phyloP scores from a whole-genome alignment of 352 stramenopile genomes.

The Thalassiosira hispida region DNA sequence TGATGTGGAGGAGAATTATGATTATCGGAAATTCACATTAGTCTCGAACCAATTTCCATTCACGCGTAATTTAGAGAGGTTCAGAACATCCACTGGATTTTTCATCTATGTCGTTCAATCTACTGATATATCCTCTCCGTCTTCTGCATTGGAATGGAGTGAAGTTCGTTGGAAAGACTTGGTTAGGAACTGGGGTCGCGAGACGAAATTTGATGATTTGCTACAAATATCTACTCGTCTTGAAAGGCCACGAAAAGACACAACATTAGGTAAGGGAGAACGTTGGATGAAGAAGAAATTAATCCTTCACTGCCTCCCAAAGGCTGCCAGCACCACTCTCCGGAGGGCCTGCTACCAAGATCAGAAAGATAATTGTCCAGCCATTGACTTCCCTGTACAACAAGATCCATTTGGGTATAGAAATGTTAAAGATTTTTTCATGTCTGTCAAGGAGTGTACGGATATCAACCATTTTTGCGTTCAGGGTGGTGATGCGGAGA shows the following conservation, averaged over 20 bases:
- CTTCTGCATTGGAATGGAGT: conserved; percentile 34
- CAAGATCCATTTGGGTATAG: conserved; percentile 38
- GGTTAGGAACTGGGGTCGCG: conserved; percentile 17
- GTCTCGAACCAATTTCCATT: conserved; percentile 22
- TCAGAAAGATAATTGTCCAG: conserved; percentile 6
- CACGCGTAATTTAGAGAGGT: conserved; percentile 13
- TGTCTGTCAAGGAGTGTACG: conserved; percentile 8
- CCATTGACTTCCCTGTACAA: conserved; percentile 2
- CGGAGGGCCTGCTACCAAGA: conserved; percentile 21
- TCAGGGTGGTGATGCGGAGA: conserved; percentile 35
- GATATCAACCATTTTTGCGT: conserved; percentile 46
- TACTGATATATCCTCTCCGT: not conserved
- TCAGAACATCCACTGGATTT: conserved; percentile 10
- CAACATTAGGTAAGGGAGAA: not conserved
- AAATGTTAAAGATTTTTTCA: conserved; percentile 31
- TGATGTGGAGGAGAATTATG: not conserved
- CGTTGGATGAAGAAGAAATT: conserved; percentile 19
- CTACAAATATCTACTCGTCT: conserved; percentile 11
- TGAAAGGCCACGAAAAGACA: not conserved
- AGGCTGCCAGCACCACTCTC: conserved; percentile 38
- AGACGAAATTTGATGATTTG: conserved; percentile 30
- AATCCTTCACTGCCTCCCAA: conserved; percentile 45
- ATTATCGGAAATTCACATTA: not conserved
- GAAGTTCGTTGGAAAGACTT: conserved; percentile 36
- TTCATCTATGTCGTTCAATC: conserved; percentile 22